phyloP scores from a whole-genome alignment of 2,329 filamentous ascomycete genomes.

The Neopestalotiopsis sp. region DNA sequence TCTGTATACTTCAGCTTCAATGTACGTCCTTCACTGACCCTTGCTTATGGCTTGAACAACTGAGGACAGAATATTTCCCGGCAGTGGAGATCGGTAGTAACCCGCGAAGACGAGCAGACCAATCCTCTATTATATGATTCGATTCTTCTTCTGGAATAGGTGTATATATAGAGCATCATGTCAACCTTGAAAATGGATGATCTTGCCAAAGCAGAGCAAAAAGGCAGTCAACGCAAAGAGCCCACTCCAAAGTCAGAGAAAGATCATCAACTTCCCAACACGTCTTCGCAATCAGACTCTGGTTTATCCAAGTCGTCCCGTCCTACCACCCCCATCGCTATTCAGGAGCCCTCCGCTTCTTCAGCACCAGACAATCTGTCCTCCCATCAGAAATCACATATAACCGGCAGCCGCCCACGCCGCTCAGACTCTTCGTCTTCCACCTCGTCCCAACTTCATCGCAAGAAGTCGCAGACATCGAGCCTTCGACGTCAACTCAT shows the following conservation, averaged over 20 bases:
- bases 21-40: background rate
- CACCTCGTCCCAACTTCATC: background rate
- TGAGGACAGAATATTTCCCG: background rate
- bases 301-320: background rate
- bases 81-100: conserved; percentile 1
- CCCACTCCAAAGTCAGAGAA: background rate
- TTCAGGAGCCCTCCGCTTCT: background rate
- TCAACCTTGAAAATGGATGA: background rate
- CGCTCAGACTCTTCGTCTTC: background rate
- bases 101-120: background rate
- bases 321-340: background rate
- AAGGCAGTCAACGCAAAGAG: background rate
- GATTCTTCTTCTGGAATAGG: background rate
- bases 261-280: background rate
- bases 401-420: background rate
- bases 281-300: background rate
- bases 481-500: background rate
- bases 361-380: background rate
- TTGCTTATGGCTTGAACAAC: background rate
- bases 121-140: background rate
- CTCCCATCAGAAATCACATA: background rate
- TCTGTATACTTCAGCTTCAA: background rate
- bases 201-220: background rate
- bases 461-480: background rate
- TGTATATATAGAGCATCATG: conserved; percentile 1